These are phyloP conservation scores for Moesziomyces sp. DNA, from an alignment of 1,284 basidiomycete species.

Conservation along the genomic window DNA sequence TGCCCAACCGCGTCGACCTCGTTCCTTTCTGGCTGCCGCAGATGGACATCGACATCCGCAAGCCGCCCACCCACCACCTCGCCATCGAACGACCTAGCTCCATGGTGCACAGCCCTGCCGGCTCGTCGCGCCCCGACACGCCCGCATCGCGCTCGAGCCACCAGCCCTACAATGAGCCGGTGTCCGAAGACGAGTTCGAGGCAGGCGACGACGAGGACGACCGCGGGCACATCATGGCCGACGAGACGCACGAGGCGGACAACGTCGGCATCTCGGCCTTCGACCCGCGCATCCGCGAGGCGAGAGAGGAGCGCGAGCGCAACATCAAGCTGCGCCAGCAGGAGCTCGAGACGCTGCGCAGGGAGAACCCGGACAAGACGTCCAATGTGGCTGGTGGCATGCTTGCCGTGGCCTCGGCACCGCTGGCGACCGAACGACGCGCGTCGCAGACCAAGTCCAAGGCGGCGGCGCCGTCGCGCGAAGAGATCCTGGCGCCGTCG, in stretches of 20 bases:
- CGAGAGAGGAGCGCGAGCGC: constrained; percentile 61
- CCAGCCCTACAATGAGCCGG: constrained; percentile 62
- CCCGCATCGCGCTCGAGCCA: constrained; percentile 38
- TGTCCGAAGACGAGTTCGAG: constrained; percentile 67
- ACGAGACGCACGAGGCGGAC: constrained; percentile 61
- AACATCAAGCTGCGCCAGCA: constrained; percentile 61
- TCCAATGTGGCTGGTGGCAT: constrained; percentile 40
- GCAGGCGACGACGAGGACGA: constrained; percentile 53
- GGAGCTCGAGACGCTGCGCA: constrained; percentile 59
- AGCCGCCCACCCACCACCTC: constrained; percentile 53
- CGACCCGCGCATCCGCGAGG: constrained; percentile 63
- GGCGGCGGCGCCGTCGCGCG: constrained; percentile 40
- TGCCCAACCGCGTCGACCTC: constrained; percentile 94
- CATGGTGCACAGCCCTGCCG: constrained; percentile 31
- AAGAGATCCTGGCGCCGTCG: constrained; percentile 64
- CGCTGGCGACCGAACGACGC: constrained; percentile 22
- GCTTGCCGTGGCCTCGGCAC: constrained; percentile 45
- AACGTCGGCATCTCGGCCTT: constrained; percentile 61
- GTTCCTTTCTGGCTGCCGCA: constrained; percentile 99
- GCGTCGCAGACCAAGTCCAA: constrained; percentile 24
- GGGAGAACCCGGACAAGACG: constrained; percentile 51
- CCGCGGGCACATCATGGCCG: constrained; percentile 49
- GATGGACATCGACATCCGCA: constrained; percentile 74
- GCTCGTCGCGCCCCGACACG: constrained; percentile 56
- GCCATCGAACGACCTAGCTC: constrained; percentile 61